phyloP scores from a whole-genome alignment of 2,329 filamentous ascomycete genomes.

The Ophiostoma triangulosporum region DNA sequence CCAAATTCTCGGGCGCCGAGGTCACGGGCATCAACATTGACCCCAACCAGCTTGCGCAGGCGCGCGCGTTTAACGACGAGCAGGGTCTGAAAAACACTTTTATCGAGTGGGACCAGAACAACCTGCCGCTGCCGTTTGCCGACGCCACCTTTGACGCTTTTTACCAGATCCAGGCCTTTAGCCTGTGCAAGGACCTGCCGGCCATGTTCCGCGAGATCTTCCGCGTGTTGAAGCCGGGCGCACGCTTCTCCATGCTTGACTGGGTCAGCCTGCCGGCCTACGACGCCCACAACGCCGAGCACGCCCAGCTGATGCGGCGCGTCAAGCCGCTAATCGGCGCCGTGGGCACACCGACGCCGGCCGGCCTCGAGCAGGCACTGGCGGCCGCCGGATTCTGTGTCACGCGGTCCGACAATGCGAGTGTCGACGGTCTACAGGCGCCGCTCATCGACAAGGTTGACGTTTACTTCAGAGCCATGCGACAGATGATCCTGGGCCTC shows the following conservation, averaged over 20 bases:
- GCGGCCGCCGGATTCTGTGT: conserved; percentile 33
- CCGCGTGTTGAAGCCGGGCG: conserved; percentile 35
- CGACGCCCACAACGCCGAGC: conserved; percentile 30
- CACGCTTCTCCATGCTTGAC: conserved; percentile 36
- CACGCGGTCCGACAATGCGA: conserved; percentile 35
- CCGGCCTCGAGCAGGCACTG: conserved; percentile 31
- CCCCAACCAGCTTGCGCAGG: conserved; percentile 36
- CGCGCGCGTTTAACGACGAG: conserved; percentile 28
- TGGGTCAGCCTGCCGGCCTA: conserved; percentile 39
- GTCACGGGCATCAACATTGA: conserved; percentile 42
- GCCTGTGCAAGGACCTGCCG: conserved; percentile 34
- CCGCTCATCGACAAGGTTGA: conserved; percentile 41
- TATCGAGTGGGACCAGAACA: conserved; percentile 37
- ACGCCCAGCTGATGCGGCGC: conserved; percentile 37
- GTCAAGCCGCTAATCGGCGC: conserved; percentile 42
- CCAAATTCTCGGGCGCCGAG: conserved; percentile 30
- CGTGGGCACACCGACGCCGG: conserved; percentile 38
- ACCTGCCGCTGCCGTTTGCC: conserved; percentile 35
- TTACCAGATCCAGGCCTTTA: conserved; percentile 45
- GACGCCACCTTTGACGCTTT: conserved; percentile 37
- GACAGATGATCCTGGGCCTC: conserved; percentile 33
- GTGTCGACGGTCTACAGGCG: conserved; percentile 35
- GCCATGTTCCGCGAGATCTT: conserved; percentile 34
- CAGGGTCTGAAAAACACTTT: conserved; percentile 33
- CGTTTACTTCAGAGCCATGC: conserved; percentile 37